phyloP scores from a whole-genome alignment of 1,139 yeast species.

The Pichia sp. region DNA sequence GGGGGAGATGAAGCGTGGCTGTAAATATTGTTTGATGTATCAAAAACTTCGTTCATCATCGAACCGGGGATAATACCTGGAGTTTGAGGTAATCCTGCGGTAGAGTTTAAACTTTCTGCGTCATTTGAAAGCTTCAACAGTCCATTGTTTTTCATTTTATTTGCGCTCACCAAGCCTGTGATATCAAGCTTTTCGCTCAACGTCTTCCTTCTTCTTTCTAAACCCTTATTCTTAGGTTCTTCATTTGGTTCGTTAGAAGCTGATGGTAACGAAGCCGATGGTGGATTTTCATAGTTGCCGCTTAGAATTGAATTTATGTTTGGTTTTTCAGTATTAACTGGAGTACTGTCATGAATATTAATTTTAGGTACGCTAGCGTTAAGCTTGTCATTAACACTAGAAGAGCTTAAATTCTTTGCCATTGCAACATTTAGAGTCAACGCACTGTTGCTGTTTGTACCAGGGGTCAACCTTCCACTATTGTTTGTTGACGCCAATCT shows the following conservation, averaged over 20 bases:
- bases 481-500: slow-evolving; percentile 14
- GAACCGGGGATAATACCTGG: slow-evolving; percentile 22
- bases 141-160: not conserved
- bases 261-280: not conserved
- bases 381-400: not conserved
- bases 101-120: not conserved
- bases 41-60: slow-evolving; percentile 14
- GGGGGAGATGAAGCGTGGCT: not conserved
- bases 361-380: slow-evolving; percentile 10
- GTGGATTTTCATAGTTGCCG: not conserved
- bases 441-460: slow-evolving; percentile 1
- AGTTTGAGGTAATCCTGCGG: slow-evolving; percentile 15
- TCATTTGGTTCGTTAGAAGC: not conserved
- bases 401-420: slow-evolving; percentile 5
- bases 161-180: slow-evolving; percentile 4
- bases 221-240: not conserved
- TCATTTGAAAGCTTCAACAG: slow-evolving; percentile 7
- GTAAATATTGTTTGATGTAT: not conserved
- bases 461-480: slow-evolving; percentile 15
- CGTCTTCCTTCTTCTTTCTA: slow-evolving; percentile 15
- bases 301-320: not conserved
- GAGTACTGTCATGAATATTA: slow-evolving; percentile 13
- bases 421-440: not conserved
- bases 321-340: slow-evolving; percentile 9
- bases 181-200: slow-evolving; percentile 16